These are phyloP conservation scores for Aspergillus asperescens DNA, from an alignment of 495 filamentous ascomycete species.

Conservation along the genomic window DNA sequence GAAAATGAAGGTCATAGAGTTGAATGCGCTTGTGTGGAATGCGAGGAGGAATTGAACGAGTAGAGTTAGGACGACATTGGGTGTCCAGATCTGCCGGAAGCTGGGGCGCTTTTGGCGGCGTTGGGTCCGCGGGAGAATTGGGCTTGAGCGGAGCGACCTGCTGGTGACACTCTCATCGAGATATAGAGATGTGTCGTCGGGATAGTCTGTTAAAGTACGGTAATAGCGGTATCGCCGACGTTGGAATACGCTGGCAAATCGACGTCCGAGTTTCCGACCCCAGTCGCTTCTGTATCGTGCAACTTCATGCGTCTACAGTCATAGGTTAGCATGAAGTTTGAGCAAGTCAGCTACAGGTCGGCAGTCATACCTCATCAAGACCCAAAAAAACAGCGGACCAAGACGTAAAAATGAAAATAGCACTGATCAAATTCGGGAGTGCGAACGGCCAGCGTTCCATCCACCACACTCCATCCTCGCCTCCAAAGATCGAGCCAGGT, in stretches of 20 bases:
- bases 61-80: slow-evolving; percentile 56
- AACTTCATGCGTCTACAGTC: slow-evolving; percentile 46
- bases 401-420: slow-evolving; percentile 48
- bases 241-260: slow-evolving; percentile 31
- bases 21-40: slow-evolving; percentile 73
- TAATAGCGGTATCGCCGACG: slow-evolving; percentile 24
- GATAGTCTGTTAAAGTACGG: slow-evolving; percentile 24
- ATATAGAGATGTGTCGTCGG: slow-evolving; percentile 30
- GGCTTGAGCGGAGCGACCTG: slow-evolving; percentile 28
- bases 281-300: slow-evolving; percentile 43
- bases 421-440: slow-evolving; percentile 57
- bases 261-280: slow-evolving; percentile 45
- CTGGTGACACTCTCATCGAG: slow-evolving; percentile 26
- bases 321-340: slow-evolving; percentile 15
- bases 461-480: slow-evolving; percentile 53
- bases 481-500: slow-evolving; percentile 44
- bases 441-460: slow-evolving; percentile 58
- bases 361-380: slow-evolving; percentile 51
- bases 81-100: slow-evolving; percentile 57
- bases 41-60: slow-evolving; percentile 61
- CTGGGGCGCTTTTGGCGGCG: slow-evolving; percentile 35
- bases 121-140: slow-evolving; percentile 16
- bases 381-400: slow-evolving; percentile 49
- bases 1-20: slow-evolving; percentile 67
- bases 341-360: neutral